Evolutionary conservation across 2,329 filamentous ascomycete genomes (phyloP).

Genomic region (Pseudogymnoascus sp.): DNA sequence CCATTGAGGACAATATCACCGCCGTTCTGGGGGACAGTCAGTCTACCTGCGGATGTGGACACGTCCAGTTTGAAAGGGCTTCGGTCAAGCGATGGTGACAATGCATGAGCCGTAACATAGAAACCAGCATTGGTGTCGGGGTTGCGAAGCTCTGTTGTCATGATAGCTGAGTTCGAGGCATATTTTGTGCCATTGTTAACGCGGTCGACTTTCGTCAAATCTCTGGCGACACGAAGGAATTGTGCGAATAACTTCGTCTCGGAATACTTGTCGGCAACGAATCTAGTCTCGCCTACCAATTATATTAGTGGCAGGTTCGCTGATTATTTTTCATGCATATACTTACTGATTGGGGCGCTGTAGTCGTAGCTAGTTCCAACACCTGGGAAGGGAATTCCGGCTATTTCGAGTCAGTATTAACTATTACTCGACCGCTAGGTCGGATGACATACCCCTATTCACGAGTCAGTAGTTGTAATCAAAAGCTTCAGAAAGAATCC

Average conservation of each 20-base stretch:
- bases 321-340: background rate
- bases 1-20: constrained; percentile 46
- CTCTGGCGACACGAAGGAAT: constrained; percentile 50
- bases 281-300: constrained; percentile 26
- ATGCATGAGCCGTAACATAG: constrained; percentile 49
- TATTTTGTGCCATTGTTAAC: constrained; percentile 41
- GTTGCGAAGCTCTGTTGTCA: constrained; percentile 49
- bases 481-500: background rate
- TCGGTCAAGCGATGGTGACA: constrained; percentile 41
- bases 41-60: constrained; percentile 45
- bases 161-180: constrained; percentile 43
- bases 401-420: constrained; percentile 21
- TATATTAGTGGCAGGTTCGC: background rate
- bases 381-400: constrained; percentile 47
- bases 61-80: constrained; percentile 48
- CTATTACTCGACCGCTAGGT: background rate
- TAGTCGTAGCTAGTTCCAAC: constrained; percentile 58
- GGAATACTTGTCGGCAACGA: constrained; percentile 51
- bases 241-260: constrained; percentile 55
- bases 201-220: constrained; percentile 47
- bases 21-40: constrained; percentile 45
- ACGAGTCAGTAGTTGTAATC: background rate
- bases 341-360: constrained; percentile 43
- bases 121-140: constrained; percentile 49
- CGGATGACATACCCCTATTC: background rate